Evolutionary conservation across 2,329 filamentous ascomycete species (phyloP), one percentile per base, ranked within the genome.

Genomic region (Fusarium tanahbumbuense): DNA sequence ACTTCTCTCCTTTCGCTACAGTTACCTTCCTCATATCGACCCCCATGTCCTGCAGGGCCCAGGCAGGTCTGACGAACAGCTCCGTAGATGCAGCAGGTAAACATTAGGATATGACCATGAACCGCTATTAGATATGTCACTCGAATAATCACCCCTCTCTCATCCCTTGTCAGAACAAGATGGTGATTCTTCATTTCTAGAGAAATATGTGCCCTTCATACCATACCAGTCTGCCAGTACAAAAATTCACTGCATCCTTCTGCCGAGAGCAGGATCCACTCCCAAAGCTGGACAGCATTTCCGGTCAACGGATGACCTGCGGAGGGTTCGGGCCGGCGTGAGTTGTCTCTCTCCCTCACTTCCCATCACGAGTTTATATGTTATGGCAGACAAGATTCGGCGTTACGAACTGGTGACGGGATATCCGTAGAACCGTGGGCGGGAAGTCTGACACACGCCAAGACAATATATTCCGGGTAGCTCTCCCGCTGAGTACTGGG

Each of bases 21-120:
- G 10, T 42, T 22, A 23, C 41, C 41, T 44, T 16, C 41, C 20
- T 44, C 20, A 44, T 44, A 23, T 53, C 20, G 25, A 28, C 56
- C 48, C 48, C 59, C 60, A 48, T 65, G 30, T 73, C 70, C 67
- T 73, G 71, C 71, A 75, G 69, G 68, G 68, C 64, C 54, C 8
- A 28, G 55, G 47, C 28, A 60, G 56, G 54, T 47, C 64, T 42
- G 60, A 42, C 49, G 49, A 42, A 50, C 56, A 68, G 50, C 58
- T 50, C 64, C 25, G 30, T 65, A 37, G 20, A 34, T 55, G n/a
- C 22, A 56, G 34, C 18, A 45, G 37, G 27, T 64, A 69, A 68
- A 56, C 32, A 45, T 44, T 60, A n/a, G 53, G 62, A 32, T 50
- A 23, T 64, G 42, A 32, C 46, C 22, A 56, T 68, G 32, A 48